Evolutionary conservation across 2,329 filamentous ascomycete species (phyloP).

Genomic region (Aspergillus sp.): DNA sequence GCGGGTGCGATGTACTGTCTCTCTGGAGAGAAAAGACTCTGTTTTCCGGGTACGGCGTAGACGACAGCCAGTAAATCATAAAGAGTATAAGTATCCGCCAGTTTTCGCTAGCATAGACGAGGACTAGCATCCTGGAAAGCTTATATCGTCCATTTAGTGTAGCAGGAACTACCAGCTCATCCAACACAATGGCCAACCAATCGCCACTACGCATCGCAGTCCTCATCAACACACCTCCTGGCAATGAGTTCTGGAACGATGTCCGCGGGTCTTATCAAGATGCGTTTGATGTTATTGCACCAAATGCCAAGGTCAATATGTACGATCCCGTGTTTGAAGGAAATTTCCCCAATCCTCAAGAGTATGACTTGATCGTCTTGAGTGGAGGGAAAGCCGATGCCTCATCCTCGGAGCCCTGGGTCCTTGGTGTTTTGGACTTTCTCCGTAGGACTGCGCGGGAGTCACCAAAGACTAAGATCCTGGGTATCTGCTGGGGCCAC

Average conservation of each 20-base stretch:
- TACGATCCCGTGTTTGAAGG: constrained; percentile 29
- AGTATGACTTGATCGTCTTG: constrained; percentile 45
- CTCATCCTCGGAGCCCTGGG: constrained; percentile 44
- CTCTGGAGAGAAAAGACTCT: neutral
- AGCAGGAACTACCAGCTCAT: too few relatives aligned
- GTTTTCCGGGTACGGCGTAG: neutral
- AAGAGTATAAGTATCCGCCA: too few relatives aligned
- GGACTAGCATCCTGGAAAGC: too few relatives aligned
- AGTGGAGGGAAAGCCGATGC: constrained; percentile 45
- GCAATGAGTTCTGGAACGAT: constrained; percentile 15
- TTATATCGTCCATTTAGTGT: too few relatives aligned
- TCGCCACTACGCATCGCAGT: neutral
- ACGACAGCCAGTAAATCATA: too few relatives aligned
- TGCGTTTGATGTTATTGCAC: constrained; percentile 1
- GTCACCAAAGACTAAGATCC: constrained; percentile 36
- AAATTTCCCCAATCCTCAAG: constrained; percentile 26
- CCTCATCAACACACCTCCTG: constrained; percentile 11
- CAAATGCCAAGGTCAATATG: constrained; percentile 21
- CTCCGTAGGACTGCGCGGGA: constrained; percentile 35
- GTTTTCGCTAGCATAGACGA: too few relatives aligned
- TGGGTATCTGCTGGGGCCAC: constrained; percentile 50
- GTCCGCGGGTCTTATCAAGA: constrained; percentile 5
- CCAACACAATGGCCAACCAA: neutral
- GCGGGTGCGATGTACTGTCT: neutral
- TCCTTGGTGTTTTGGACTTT: constrained; percentile 46